phyloP scores from a whole-genome alignment of 495 filamentous ascomycete species.

The Neurospora africana region DNA sequence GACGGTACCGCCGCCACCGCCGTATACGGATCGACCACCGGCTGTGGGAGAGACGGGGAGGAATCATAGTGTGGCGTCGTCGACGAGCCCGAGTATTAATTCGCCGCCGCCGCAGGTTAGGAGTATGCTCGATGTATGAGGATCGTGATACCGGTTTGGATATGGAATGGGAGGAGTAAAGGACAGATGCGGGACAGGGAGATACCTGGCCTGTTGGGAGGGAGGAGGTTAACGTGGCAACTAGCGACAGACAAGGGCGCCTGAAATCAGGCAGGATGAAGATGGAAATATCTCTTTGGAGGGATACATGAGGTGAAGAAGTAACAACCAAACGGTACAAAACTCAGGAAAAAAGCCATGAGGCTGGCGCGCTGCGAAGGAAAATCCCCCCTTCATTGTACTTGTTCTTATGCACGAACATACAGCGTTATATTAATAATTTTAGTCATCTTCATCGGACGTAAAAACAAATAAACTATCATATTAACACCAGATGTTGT shows the following conservation, averaged over 20 bases:
- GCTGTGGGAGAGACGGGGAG: slow-evolving; percentile 14
- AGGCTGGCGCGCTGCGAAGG: not conserved
- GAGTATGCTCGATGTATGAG: slow-evolving; percentile 49
- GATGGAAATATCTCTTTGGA: too few relatives aligned
- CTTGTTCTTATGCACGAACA: not conserved
- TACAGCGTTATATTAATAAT: not conserved
- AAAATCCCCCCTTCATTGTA: not conserved
- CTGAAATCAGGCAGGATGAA: too few relatives aligned
- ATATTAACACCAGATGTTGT: too few relatives aligned
- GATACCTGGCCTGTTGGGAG: not conserved
- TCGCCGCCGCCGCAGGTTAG: slow-evolving; percentile 38
- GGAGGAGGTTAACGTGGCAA: too few relatives aligned
- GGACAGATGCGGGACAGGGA: not conserved
- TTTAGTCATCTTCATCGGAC: too few relatives aligned
- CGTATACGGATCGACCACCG: slow-evolving; percentile 15
- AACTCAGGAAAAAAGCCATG: not conserved
- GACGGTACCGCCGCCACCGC: slow-evolving; percentile 9
- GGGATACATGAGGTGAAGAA: too few relatives aligned
- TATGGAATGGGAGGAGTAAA: not conserved
- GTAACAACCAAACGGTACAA: too few relatives aligned
- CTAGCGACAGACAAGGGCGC: too few relatives aligned
- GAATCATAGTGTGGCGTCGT: slow-evolving; percentile 20
- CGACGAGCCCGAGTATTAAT: slow-evolving; percentile 19
- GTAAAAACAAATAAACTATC: too few relatives aligned
- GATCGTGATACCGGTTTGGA: not conserved